Conservation (phyloP, 768 basidiomycete species). For the Mycena venus region DNA sequence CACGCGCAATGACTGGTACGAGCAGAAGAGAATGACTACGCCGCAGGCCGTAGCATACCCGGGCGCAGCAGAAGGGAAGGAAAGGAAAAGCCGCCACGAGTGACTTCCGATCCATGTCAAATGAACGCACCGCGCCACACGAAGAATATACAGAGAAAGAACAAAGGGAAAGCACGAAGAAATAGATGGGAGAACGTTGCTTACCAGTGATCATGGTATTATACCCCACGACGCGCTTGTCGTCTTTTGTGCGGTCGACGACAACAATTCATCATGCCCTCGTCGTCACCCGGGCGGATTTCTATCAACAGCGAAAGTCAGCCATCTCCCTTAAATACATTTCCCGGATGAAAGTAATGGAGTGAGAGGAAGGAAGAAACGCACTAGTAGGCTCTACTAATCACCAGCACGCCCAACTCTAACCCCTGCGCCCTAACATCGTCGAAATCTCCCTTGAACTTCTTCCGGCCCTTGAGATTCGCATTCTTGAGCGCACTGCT, state of each 20-base stretch:
- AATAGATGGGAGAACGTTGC: no score
- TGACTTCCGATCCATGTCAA: no score
- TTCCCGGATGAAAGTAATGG: neutral
- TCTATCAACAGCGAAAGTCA: slow-evolving; percentile 49
- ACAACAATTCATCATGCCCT: slow-evolving; percentile 70
- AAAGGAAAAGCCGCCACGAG: no score
- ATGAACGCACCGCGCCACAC: no score
- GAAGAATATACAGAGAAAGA: no score
- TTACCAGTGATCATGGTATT: no score
- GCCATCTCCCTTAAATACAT: neutral
- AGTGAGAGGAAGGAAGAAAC: slow-evolving; percentile 25
- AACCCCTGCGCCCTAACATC: slow-evolving; percentile 58
- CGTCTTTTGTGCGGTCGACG: slow-evolving; percentile 39
- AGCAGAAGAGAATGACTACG: no score
- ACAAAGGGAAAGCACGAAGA: no score
- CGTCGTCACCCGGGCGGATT: slow-evolving; percentile 69
- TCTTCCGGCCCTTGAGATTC: slow-evolving; percentile 68
- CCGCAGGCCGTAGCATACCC: no score
- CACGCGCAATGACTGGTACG: no score
- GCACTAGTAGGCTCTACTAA: slow-evolving; percentile 64
- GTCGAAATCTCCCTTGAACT: slow-evolving; percentile 67
- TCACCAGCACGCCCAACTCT: slow-evolving; percentile 49
- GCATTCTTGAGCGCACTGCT: slow-evolving; percentile 48
- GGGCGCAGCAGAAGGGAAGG: neutral
- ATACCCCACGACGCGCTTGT: slow-evolving; percentile 38